phyloP scores from a whole-genome alignment of 208 protist genomes.

The Balamuthia mandrillaris region DNA sequence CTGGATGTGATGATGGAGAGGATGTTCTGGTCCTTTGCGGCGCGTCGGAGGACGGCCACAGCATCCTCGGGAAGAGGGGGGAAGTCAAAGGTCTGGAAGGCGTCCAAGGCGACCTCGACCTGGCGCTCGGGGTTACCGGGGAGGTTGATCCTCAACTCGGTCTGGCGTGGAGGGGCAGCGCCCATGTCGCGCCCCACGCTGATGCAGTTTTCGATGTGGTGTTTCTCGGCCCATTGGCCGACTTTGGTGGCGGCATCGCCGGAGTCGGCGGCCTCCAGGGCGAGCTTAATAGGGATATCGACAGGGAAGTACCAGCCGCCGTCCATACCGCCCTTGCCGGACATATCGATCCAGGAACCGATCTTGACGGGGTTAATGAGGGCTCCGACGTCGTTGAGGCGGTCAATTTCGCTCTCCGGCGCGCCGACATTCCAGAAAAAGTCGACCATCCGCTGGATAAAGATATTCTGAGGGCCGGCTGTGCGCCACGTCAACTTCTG shows the following conservation, averaged over 20 bases:
- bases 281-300: conserved; percentile 53
- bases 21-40: neutral
- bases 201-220: conserved; percentile 46
- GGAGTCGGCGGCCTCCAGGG: conserved; percentile 57
- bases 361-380: conserved; percentile 67
- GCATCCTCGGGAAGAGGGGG: conserved; percentile 43
- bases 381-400: conserved; percentile 63
- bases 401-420: conserved; percentile 64
- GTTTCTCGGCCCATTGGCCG: conserved; percentile 46
- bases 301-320: conserved; percentile 69
- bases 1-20: conserved; percentile 54
- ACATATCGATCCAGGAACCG: conserved; percentile 71
- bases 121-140: conserved; percentile 37
- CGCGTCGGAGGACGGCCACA: conserved; percentile 35
- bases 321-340: conserved; percentile 64
- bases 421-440: conserved; percentile 73
- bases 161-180: conserved; percentile 64
- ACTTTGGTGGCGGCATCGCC: conserved; percentile 53
- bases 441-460: conserved; percentile 71
- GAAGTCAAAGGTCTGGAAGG: conserved; percentile 61
- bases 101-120: conserved; percentile 47
- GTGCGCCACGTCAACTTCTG: conserved; percentile 65
- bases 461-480: conserved; percentile 60
- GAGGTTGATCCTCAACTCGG: conserved; percentile 57
- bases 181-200: conserved; percentile 66